Evolutionary conservation across 805 yeast species (phyloP), one percentile per base, ranked within the genome.

Genomic region (Metschnikowia baotianmanensis): DNA sequence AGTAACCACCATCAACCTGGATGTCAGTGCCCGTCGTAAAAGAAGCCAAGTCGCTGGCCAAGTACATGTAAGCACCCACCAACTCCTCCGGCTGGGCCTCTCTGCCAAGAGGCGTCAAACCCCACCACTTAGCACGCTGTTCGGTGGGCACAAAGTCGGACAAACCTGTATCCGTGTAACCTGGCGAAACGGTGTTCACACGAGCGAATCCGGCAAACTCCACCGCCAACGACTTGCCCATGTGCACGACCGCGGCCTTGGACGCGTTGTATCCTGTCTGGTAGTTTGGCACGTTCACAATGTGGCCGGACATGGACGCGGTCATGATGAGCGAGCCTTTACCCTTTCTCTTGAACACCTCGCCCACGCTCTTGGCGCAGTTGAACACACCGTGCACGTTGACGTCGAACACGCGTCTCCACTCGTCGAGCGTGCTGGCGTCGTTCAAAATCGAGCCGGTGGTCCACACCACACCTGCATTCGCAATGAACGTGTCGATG

Each of bases 271-370:
- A 51, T 95, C 49, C 82, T 59, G 20, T 86, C 67, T 88, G 96
- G 58, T 79, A 71, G 62, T 89, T 93, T 18, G 96, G 96, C 47
- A 80, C 78, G 63, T 88, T 88, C 54, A 80, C 93, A 54, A 89
- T 82, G 65, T 82, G 88, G 12, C 86, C 96, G 20, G 93, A 83
- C 86, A 88, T 88, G 28, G 95, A 86, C 5, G 95, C 89, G 5
- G 96, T 88, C 63, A 85, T 74, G 52, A 88, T 79, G 52, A 89
- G 71, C 1, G 95, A 83, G 23, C 96, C 96, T 5, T 63, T 65
- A 13, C 86, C 84, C 57, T 85, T 88, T 54, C 75, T 67, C 61
- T 78, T 77, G 74, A 89, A 89, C 42, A 82, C 71, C 49, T 68
- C 69, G 36, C 96, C 96, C 28, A 82, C 76, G 38, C 74, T 67